Percentiles rank a stretch among this genome's conserved stretches.
phyloP scores from a whole-genome alignment of 192 early-diverging fungal genomes.

The Phycomyces blakesleeanus region DNA sequence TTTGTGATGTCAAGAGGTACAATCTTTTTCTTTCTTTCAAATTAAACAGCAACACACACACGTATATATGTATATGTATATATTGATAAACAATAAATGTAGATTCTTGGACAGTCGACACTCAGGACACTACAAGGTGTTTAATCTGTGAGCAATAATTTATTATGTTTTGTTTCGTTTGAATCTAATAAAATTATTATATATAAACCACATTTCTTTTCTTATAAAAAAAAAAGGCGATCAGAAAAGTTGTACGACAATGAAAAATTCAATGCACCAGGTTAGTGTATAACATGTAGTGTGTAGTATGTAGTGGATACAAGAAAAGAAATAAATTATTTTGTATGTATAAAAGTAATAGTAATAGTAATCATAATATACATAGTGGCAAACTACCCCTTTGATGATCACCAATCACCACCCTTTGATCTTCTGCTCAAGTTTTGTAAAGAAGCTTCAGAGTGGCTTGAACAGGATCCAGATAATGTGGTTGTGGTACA shows the following conservation, averaged over 20 bases:
- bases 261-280: slow-evolving; percentile 40
- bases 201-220: too few species aligned
- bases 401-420: slow-evolving; percentile 55
- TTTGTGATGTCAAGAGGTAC: slow-evolving; percentile 54
- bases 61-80: too few species aligned
- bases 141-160: slow-evolving; percentile 63
- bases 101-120: slow-evolving; percentile 54
- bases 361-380: too few species aligned
- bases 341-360: too few species aligned
- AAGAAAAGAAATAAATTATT: too few species aligned
- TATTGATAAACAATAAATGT: background rate
- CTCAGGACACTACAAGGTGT: slow-evolving; percentile 52
- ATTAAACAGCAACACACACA: too few species aligned
- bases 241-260: slow-evolving; percentile 49
- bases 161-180: too few species aligned
- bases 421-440: slow-evolving; percentile 42
- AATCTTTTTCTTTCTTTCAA: too few species aligned
- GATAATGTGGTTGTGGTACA: slow-evolving; percentile 54
- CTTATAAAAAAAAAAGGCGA: too few species aligned
- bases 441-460: slow-evolving; percentile 48
- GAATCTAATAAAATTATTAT: too few species aligned
- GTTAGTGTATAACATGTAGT: too few species aligned
- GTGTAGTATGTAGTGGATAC: too few species aligned
- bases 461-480: slow-evolving; percentile 38
- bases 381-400: slow-evolving; percentile 45